phyloP scores from a whole-genome alignment of 495 filamentous ascomycete species.

The Durotheca rogersii region DNA sequence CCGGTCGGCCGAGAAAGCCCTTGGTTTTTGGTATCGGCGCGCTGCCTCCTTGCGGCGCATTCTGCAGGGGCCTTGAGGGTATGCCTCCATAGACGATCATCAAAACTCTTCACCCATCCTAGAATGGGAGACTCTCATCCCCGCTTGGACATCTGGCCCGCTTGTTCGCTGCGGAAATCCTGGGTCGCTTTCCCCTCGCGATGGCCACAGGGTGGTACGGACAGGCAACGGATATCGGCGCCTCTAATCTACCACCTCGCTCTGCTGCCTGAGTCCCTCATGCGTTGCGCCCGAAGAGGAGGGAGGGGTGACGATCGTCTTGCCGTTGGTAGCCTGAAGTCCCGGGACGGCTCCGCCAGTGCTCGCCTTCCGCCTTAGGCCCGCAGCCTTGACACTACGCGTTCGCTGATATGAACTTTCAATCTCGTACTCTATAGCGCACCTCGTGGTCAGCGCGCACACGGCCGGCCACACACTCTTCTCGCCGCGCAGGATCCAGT shows the following conservation, averaged over 20 bases:
- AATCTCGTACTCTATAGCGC: conserved; percentile 81
- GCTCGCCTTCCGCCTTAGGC: conserved; percentile 43
- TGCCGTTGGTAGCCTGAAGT: not conserved
- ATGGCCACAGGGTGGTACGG: no score
- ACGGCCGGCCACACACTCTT: conserved; percentile 91
- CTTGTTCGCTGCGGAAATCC: no score
- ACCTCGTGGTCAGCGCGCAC: conserved; percentile 76
- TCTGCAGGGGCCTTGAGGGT: no score
- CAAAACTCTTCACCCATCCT: no score
- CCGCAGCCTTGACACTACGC: conserved; percentile 56
- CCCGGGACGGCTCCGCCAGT: conserved; percentile 10
- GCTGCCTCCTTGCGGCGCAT: conserved; percentile 18
- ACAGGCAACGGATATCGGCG: not conserved
- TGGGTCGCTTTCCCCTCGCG: not conserved
- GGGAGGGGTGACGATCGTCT: not conserved
- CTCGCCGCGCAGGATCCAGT: conserved; percentile 86
- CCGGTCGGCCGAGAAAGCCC: not conserved
- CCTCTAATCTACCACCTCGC: not conserved
- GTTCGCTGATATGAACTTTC: conserved; percentile 82
- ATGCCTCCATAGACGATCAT: no score
- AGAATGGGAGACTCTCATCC: no score
- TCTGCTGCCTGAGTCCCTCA: conserved; percentile 2
- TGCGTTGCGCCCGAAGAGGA: not conserved
- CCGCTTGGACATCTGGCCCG: no score
- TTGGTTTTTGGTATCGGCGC: conserved; percentile 1